Percentiles rank a stretch among this genome's conserved stretches.
Conservation (phyloP, 495 filamentous ascomycete species). For the Penicillium desertorum region DNA sequence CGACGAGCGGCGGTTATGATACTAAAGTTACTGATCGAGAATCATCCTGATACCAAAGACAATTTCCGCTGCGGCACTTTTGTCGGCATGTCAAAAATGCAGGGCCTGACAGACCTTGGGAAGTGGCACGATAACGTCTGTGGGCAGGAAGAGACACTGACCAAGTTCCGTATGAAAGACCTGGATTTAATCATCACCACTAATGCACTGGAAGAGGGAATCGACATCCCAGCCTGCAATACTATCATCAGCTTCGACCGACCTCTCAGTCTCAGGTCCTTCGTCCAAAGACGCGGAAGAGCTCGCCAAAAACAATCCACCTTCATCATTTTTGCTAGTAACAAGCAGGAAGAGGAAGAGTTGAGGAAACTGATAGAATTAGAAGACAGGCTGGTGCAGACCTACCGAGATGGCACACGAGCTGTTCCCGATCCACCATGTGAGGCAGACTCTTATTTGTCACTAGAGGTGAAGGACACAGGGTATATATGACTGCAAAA, state of each 20-base stretch:
- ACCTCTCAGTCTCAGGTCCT: constrained; percentile 68
- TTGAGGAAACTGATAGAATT: not conserved
- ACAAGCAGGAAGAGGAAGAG: not conserved
- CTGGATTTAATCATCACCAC: constrained; percentile 74
- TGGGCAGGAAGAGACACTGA: constrained; percentile 40
- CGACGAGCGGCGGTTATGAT: not conserved
- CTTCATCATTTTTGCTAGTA: constrained; percentile 48
- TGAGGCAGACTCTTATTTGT: not conserved
- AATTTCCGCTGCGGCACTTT: constrained; percentile 11
- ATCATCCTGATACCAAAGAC: constrained; percentile 3
- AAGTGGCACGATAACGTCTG: constrained; percentile 1
- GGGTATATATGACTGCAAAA: not conserved
- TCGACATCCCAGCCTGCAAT: constrained; percentile 78
- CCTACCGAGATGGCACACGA: not conserved
- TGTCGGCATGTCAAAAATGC: constrained; percentile 13
- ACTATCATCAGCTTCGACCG: constrained; percentile 71
- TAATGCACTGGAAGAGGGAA: constrained; percentile 78
- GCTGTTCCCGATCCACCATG: not conserved
- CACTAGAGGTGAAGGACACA: not conserved
- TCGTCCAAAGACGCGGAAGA: constrained; percentile 76
- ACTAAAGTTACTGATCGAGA: constrained; percentile 7
- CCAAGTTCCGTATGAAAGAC: constrained; percentile 61
- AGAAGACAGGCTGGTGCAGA: not conserved
- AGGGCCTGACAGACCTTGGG: constrained; percentile 1
- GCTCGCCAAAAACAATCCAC: constrained; percentile 65